Evolutionary conservation across 306 rosid species (phyloP).

Genomic region (Cicer yamashitae): DNA sequence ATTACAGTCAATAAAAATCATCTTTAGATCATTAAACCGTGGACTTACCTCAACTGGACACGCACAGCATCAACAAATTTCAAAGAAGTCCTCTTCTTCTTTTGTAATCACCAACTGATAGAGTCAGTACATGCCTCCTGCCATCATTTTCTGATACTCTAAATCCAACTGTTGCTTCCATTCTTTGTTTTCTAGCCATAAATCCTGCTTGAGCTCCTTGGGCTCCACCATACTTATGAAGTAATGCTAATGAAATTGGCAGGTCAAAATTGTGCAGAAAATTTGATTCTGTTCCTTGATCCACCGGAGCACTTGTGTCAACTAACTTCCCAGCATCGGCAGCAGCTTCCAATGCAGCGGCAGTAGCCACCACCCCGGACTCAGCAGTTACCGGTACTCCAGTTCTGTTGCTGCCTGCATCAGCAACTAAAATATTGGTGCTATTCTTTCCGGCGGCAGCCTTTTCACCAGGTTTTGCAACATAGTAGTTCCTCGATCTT

Average conservation of each 20-base stretch:
- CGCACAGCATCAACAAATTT: conserved; percentile 45
- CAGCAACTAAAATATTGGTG: conserved; percentile 42
- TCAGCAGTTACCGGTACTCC: conserved; percentile 42
- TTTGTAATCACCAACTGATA: conserved; percentile 86
- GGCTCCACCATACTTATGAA: conserved; percentile 86
- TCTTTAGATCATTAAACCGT: conserved; percentile 21
- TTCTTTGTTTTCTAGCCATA: conserved; percentile 75
- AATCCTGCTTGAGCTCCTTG: conserved; percentile 82
- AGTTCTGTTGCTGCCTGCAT: conserved; percentile 45
- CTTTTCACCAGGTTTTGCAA: conserved; percentile 63
- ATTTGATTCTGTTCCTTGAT: conserved; percentile 80
- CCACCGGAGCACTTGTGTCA: conserved; percentile 89
- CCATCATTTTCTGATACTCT: conserved; percentile 80
- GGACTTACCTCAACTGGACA: conserved; percentile 38
- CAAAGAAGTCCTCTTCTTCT: conserved; percentile 93
- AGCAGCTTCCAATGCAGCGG: conserved; percentile 87
- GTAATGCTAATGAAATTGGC: conserved; percentile 78
- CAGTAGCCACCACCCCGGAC: conserved; percentile 79
- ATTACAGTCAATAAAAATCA: conserved; percentile 36
- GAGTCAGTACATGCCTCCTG: conserved; percentile 69
- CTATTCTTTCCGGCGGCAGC: conserved; percentile 50
- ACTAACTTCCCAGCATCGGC: conserved; percentile 94
- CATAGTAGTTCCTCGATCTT: conserved; percentile 89
- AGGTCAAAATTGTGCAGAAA: conserved; percentile 82
- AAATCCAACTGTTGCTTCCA: conserved; percentile 82